These are phyloP conservation scores for Colletotrichum lentis DNA, from an alignment of 2,329 filamentous ascomycete genomes.

Conservation along the genomic window DNA sequence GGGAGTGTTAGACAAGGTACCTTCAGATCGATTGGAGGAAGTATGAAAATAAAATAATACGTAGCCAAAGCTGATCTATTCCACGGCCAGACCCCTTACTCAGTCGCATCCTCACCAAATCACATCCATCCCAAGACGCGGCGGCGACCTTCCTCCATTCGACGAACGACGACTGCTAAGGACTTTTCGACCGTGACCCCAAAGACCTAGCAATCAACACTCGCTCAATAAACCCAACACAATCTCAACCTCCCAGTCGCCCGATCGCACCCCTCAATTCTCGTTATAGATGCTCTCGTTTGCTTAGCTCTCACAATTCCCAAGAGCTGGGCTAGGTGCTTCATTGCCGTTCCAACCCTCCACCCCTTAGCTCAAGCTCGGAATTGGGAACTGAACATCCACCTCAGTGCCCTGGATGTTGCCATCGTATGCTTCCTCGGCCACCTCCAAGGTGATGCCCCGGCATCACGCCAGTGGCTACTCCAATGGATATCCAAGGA, in stretches of 20 bases:
- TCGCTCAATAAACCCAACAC: not conserved
- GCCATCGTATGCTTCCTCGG: slow-evolving; percentile 64
- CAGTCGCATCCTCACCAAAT: slow-evolving; percentile 8
- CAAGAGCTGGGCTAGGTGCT: slow-evolving; percentile 22
- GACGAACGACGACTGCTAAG: slow-evolving; percentile 8
- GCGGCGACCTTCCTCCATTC: not conserved
- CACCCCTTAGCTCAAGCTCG: slow-evolving; percentile 22
- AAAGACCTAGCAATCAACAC: not conserved
- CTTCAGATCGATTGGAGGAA: not conserved
- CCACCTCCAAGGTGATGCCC: slow-evolving; percentile 76
- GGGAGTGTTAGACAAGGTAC: slow-evolving; percentile 1
- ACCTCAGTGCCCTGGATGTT: slow-evolving; percentile 55
- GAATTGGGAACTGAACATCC: slow-evolving; percentile 27
- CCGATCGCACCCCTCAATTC: slow-evolving; percentile 10
- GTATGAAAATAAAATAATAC: slow-evolving; percentile 28
- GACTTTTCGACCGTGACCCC: not conserved
- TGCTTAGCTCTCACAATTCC: slow-evolving; percentile 41
- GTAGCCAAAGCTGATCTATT: slow-evolving; percentile 5
- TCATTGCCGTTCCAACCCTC: slow-evolving; percentile 4
- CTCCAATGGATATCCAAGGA: slow-evolving; percentile 83
- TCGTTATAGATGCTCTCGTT: slow-evolving; percentile 43
- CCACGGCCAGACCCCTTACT: not conserved
- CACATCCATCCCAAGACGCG: slow-evolving; percentile 4
- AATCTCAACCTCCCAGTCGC: not conserved
- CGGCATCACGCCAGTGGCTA: slow-evolving; percentile 79